A percentile compares a stretch with the other conserved stretches of the same genome.
Evolutionary conservation across 1,139 yeast species (phyloP).

Genomic region (Scheffersomyces segobiensis): DNA sequence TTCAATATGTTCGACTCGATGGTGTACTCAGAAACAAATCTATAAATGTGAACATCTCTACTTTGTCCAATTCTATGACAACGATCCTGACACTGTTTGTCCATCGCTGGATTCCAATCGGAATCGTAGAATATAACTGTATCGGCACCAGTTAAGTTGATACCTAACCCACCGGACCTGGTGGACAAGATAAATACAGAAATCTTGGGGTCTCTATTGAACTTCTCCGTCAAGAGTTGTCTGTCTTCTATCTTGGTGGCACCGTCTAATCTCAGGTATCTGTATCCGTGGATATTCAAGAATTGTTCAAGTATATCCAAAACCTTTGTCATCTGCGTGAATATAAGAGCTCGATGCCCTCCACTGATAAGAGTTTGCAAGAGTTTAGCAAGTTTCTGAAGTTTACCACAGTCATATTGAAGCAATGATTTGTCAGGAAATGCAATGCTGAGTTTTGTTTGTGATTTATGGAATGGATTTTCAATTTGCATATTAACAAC

Average conservation of each 20-base stretch:
- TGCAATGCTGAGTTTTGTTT: slow-evolving; percentile 85
- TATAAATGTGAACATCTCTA: slow-evolving; percentile 93
- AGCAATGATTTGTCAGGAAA: slow-evolving; percentile 92
- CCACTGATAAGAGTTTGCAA: slow-evolving; percentile 75
- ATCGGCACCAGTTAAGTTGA: slow-evolving; percentile 96
- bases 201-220: slow-evolving; percentile 80
- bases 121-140: slow-evolving; percentile 98
- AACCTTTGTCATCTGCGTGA: slow-evolving; percentile 98
- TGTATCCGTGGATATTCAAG: slow-evolving; percentile 88
- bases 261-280: slow-evolving; percentile 95
- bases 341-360: slow-evolving; percentile 92
- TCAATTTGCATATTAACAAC: slow-evolving; percentile 41
- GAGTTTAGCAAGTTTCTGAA: slow-evolving; percentile 77
- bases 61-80: slow-evolving; percentile 99
- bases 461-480: slow-evolving; percentile 78
- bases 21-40: slow-evolving; percentile 94
- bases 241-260: slow-evolving; percentile 97
- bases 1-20: slow-evolving; percentile 92
- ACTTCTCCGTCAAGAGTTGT: slow-evolving; percentile 88
- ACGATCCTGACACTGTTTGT: slow-evolving; percentile 97
- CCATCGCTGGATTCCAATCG: slow-evolving; percentile 99
- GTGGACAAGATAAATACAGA: slow-evolving; percentile 93
- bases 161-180: slow-evolving; percentile 97
- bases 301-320: slow-evolving; percentile 92
- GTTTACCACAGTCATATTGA: slow-evolving; percentile 96